Evolutionary conservation across 2,329 filamentous ascomycete genomes (phyloP), one percentile per base, ranked within the genome.

Genomic region (Eutypa lata): DNA sequence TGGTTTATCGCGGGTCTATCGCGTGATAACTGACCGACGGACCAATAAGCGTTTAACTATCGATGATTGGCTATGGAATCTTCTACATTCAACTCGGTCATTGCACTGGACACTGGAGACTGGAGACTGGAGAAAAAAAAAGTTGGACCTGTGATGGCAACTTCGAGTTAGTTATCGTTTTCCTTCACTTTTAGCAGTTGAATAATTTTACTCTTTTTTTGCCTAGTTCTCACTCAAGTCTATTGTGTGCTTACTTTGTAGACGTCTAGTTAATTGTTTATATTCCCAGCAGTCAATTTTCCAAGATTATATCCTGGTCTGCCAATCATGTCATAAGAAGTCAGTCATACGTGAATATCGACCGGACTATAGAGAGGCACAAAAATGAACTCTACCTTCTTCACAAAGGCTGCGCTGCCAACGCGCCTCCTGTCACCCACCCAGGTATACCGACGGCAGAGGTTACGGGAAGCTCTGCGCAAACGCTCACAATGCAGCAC

Each of bases 361-460:
- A 43, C 19, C 38, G 13, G 14, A 45, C 42, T 5, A 46, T 37
- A 43, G 35, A 38, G 40, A 33, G 47, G 48, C 48, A 49, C 49
- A 63, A 71, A 58, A 43, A 80, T 80, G 78, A 80, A 78, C 63
- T 70, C 76, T 40, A 75, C 67, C 62, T 63, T 78, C 58, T 60
- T 79, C 54, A 71, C 71, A 55, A 80, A 77, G 68, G 73, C 74
- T 47, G 71, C 71, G 57, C 68, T 72, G 59, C 77, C 77, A 35
- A 69, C 71, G 63, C 75, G 77, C 60, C 69, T 73, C 57, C 64
- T 80, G 54, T 73, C 75, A 52, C 74, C 75, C 53, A 68, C 68
- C 57, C 72, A 74, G 40, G 66, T 71, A 53, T 67, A 72, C 52
- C 70, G 71, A 59, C 64, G 69, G 45, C 64, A 71, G 53, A 74